Conservation (phyloP, 1,284 basidiomycete species). For the Kalmanozyma brasiliensis region DNA sequence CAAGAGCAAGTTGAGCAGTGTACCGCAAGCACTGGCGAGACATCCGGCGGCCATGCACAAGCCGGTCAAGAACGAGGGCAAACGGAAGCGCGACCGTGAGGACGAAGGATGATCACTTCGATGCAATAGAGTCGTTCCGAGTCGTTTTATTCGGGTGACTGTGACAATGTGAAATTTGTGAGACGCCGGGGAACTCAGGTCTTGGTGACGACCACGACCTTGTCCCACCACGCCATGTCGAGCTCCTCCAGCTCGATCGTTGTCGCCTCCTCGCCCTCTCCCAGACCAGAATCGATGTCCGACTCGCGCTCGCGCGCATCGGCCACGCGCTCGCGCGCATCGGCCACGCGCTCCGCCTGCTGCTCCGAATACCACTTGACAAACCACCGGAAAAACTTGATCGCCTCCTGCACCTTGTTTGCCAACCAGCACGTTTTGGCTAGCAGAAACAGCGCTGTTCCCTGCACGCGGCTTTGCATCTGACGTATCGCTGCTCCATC, state of each 20-base stretch:
- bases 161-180: not conserved
- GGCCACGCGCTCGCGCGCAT: not conserved
- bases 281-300: not conserved
- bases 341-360: slow-evolving; percentile 9
- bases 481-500: not conserved
- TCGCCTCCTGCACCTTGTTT: slow-evolving; percentile 33
- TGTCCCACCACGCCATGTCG: slow-evolving; percentile 42
- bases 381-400: slow-evolving; percentile 36
- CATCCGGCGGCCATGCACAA: slow-evolving; percentile 60
- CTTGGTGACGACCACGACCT: slow-evolving; percentile 17
- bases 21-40: slow-evolving; percentile 52
- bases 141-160: too few relatives aligned
- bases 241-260: slow-evolving; percentile 16
- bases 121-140: too few relatives aligned
- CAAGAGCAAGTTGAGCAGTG: slow-evolving; percentile 56
- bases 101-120: slow-evolving; percentile 44
- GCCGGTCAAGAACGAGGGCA: slow-evolving; percentile 29
- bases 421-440: slow-evolving; percentile 29
- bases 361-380: slow-evolving; percentile 36
- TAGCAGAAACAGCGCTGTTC: slow-evolving; percentile 28
- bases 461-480: slow-evolving; percentile 39
- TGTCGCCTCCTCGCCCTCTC: not conserved
- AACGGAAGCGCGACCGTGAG: slow-evolving; percentile 41
- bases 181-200: not conserved
- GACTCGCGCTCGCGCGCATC: not conserved